Evolutionary conservation across 202 grass and related monocot genomes (phyloP).

Genomic region (Cymbopogon flexuosus): DNA sequence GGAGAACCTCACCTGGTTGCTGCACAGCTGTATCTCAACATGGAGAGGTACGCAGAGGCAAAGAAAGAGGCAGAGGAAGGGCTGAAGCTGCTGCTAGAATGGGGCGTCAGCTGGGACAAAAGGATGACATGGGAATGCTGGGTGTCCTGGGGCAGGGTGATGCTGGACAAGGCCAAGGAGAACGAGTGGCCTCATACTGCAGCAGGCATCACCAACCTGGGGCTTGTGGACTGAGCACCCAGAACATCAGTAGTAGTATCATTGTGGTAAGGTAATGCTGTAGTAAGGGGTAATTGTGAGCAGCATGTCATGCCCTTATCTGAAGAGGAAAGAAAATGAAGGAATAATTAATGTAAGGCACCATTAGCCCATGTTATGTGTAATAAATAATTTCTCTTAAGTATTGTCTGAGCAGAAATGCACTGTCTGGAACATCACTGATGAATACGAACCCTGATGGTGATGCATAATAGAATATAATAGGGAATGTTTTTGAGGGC

Average conservation of each 20-base stretch:
- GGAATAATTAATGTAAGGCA: too few relatives aligned
- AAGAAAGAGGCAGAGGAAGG: conserved; percentile 45
- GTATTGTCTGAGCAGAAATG: too few relatives aligned
- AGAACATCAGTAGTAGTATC: neutral
- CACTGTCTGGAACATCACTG: too few relatives aligned
- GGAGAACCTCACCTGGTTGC: conserved; percentile 60
- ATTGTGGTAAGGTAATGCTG: neutral
- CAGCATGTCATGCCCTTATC: too few relatives aligned
- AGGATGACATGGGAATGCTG: conserved; percentile 81
- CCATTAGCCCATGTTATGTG: too few relatives aligned
- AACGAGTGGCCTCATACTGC: conserved; percentile 54
- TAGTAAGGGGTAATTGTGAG: too few relatives aligned
- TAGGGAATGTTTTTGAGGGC: too few relatives aligned
- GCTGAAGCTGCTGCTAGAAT: conserved; percentile 59
- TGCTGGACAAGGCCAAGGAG: conserved; percentile 60
- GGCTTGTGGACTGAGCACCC: conserved; percentile 53
- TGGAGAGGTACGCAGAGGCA: conserved; percentile 58
- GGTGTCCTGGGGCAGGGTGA: conserved; percentile 76
- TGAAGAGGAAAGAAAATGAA: too few relatives aligned
- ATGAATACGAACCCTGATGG: too few relatives aligned
- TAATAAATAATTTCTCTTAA: too few relatives aligned
- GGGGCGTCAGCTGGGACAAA: conserved; percentile 91
- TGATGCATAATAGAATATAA: too few relatives aligned
- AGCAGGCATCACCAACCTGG: conserved; percentile 59
- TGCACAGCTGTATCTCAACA: conserved; percentile 57